phyloP scores from a whole-genome alignment of 768 basidiomycete genomes.

The Pisolithus marmoratus region DNA sequence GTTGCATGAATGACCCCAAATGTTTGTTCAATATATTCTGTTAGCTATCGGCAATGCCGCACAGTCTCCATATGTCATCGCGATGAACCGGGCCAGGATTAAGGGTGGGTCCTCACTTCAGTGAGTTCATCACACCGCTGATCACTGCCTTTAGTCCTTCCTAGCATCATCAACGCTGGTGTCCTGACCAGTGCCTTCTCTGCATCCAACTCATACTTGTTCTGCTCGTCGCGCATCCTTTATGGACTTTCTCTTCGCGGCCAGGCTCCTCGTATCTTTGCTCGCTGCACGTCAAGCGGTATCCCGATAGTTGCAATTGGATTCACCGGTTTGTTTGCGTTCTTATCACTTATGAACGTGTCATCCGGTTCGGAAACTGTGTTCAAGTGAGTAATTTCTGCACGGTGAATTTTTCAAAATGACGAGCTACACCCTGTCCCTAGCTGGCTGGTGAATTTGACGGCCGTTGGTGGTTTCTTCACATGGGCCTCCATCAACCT shows the following conservation, averaged over 20 bases:
- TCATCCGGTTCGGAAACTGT: constrained; percentile 44
- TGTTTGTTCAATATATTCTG: neutral
- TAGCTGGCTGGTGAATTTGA: constrained; percentile 67
- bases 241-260: constrained; percentile 42
- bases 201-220: constrained; percentile 61
- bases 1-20: constrained; percentile 1
- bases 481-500: constrained; percentile 64
- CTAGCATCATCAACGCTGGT: constrained; percentile 65
- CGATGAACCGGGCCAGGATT: constrained; percentile 63
- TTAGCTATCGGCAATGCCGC: constrained; percentile 51
- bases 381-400: constrained; percentile 14
- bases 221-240: constrained; percentile 40
- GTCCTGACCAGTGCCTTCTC: constrained; percentile 72
- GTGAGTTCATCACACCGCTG: neutral
- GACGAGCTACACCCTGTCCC: constrained; percentile 3
- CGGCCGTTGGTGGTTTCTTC: constrained; percentile 63
- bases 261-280: constrained; percentile 47
- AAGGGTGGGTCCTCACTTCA: constrained; percentile 32
- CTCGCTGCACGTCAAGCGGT: constrained; percentile 43
- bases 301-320: constrained; percentile 40
- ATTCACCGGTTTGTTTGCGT: constrained; percentile 33
- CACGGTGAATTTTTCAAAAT: neutral
- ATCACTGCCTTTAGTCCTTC: constrained; percentile 35
- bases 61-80: constrained; percentile 78
- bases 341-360: constrained; percentile 61